Conservation (phyloP, 495 filamentous ascomycete species). For the Neohortaea acidophila region DNA sequence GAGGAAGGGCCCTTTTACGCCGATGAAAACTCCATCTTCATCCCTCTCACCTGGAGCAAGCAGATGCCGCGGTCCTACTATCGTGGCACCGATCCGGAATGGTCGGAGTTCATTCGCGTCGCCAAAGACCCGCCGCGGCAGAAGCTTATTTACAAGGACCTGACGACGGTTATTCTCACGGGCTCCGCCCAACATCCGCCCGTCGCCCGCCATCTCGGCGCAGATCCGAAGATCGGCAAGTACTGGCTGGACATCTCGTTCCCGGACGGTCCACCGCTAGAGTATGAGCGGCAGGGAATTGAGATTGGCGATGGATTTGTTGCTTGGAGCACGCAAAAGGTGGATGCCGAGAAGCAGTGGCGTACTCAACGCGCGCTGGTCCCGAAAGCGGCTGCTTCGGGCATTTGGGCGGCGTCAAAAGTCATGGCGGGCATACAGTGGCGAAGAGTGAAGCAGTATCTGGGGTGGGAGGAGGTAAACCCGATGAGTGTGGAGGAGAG, state of each 20-base stretch:
- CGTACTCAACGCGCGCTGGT: conserved; percentile 28
- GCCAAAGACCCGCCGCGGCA: conserved; percentile 36
- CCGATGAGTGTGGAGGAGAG: conserved; percentile 10
- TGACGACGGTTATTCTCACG: conserved; percentile 32
- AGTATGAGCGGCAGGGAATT: conserved; percentile 46
- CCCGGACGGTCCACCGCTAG: conserved; percentile 42
- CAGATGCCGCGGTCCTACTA: conserved; percentile 39
- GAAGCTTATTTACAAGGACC: conserved; percentile 36
- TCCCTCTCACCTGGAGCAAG: conserved; percentile 45
- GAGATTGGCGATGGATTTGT: conserved; percentile 40
- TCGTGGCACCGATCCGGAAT: conserved; percentile 50
- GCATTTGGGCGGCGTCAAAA: conserved; percentile 5
- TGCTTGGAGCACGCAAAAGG: conserved; percentile 35
- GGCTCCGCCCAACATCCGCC: conserved; percentile 11
- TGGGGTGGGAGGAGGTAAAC: conserved; percentile 15
- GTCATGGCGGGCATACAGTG: conserved; percentile 14
- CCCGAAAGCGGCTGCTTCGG: conserved; percentile 26
- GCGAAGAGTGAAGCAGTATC: conserved; percentile 12
- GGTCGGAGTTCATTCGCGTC: conserved; percentile 47
- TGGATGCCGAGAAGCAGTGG: conserved; percentile 27
- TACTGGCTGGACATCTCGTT: conserved; percentile 48
- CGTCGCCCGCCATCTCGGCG: conserved; percentile 32
- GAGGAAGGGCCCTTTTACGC: conserved; percentile 19
- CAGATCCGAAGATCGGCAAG: conserved; percentile 32
- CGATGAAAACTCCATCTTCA: conserved; percentile 36